Evolutionary conservation across 345 rosid genomes (phyloP), one percentile per base, ranked within the genome.

Genomic region (Eucalyptus virginea): DNA sequence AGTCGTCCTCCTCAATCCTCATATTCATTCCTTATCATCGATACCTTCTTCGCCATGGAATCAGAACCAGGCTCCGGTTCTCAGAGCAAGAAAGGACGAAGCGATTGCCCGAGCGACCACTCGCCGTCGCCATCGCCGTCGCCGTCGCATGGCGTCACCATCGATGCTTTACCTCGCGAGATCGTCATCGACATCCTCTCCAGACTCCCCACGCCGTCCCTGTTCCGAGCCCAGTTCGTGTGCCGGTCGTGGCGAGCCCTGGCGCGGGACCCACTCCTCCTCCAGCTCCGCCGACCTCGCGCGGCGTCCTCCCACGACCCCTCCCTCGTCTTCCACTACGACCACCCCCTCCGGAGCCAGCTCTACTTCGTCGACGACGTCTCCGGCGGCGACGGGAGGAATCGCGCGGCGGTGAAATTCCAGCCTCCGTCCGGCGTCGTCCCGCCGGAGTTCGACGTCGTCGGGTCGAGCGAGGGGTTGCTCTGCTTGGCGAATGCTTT

Each of bases 401-500:
- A 67, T 4, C 87, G 86, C 58, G 88, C 77, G 88, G 92, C 92
- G 86, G 95, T 88, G 72, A 94, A 93, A 85, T 91, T 94, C 83
- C 72, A 87, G 49, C 40, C 89, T 4, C 96, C 94, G 60, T 94
- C 92, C 83, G 86, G 91, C 37, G 42, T 90, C 26, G 83, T 88
- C 85, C 91, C 92, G 91, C 92, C 95, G 3, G 95, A 95, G 83
- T 96, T 96, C 18, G 91, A 93, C 62, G 92, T 93, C 2, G 91
- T 95, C 4, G 96, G 98, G 3, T 94, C 96, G 9, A 94, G 96
- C 88, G 92, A 94, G 62, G 97, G 97, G 58, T 91, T 94, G 90
- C 90, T 95, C 6, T 94, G 95, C 90, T 45, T 95, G 56, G 91
- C 93, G 23, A 94, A 96, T 93, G 92, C 94, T 5, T 89, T 92